Percentiles rank a stretch among this genome's conserved stretches.
These are phyloP conservation scores for Scedosporium apiospermum DNA, from an alignment of 2,329 filamentous ascomycete genomes.

Conservation along the genomic window DNA sequence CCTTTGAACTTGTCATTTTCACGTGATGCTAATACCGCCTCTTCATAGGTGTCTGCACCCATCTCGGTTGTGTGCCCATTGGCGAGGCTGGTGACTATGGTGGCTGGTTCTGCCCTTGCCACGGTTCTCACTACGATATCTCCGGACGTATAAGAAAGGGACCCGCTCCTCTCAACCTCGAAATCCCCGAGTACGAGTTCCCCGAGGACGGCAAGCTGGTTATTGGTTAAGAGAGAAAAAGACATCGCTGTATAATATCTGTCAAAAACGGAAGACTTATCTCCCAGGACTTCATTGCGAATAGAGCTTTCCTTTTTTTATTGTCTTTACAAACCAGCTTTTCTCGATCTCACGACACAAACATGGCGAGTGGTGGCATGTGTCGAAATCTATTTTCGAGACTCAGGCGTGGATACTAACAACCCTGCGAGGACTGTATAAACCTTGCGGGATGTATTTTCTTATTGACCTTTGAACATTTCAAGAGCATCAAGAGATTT, in stretches of 20 bases:
- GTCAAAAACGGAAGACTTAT: constrained; percentile 1
- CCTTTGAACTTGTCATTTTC: not conserved
- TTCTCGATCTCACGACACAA: not conserved
- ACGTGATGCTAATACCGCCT: constrained; percentile 1
- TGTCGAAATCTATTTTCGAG: not conserved
- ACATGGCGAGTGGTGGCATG: not conserved
- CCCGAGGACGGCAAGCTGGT: constrained; percentile 78
- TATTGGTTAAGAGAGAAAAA: constrained; percentile 65
- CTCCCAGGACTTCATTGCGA: constrained; percentile 1
- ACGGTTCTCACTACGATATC: constrained; percentile 99
- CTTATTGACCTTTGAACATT: not conserved
- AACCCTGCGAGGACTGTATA: not conserved
- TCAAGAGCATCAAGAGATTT: not conserved
- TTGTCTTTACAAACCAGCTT: not conserved
- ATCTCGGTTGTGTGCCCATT: constrained; percentile 97
- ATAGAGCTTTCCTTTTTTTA: constrained; percentile 5
- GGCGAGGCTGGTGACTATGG: constrained; percentile 97
- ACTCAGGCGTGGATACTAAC: not conserved
- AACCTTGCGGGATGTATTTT: not conserved
- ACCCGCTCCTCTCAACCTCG: constrained; percentile 93
- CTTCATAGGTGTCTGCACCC: constrained; percentile 85
- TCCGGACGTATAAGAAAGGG: constrained; percentile 97
- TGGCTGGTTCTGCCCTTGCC: constrained; percentile 99
- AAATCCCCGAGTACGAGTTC: constrained; percentile 90
- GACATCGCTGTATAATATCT: not conserved